Conservation (phyloP, 805 yeast genomes). For the Ogataea polymorpha region DNA sequence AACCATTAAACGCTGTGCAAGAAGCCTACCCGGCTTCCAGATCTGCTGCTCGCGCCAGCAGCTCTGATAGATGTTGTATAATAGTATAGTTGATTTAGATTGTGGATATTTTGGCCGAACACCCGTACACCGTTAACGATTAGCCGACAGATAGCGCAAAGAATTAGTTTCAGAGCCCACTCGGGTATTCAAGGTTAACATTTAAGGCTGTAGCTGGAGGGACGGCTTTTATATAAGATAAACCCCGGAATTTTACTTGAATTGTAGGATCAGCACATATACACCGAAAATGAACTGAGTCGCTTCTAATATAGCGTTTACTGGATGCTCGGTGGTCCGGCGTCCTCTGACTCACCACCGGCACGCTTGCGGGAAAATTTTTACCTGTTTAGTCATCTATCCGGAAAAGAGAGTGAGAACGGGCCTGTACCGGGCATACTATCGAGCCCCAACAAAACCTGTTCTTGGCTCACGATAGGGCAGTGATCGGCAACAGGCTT, state of each 20-base stretch:
- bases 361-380: neutral
- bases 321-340: neutral
- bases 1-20: too few species aligned
- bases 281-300: too few species aligned
- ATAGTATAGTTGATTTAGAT: neutral
- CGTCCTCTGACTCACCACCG: neutral
- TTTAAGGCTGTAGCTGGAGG: neutral
- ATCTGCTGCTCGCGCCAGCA: neutral
- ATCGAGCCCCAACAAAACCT: neutral
- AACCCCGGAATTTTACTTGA: neutral
- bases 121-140: constrained; percentile 4
- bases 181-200: constrained; percentile 7
- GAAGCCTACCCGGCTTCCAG: neutral
- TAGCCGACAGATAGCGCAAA: constrained; percentile 1
- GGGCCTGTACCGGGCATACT: constrained; percentile 6
- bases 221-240: neutral
- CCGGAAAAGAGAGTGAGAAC: constrained; percentile 2
- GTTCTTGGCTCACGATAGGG: neutral
- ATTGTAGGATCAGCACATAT: neutral
- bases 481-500: too few species aligned
- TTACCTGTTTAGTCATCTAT: constrained; percentile 1
- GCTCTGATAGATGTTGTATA: constrained; percentile 3
- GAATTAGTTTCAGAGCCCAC: neutral
- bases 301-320: neutral
- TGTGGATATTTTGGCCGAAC: neutral